Base-by-base conservation (phyloP, 2,329 filamentous ascomycete species). In the Erysiphe pulchra region DNA sequence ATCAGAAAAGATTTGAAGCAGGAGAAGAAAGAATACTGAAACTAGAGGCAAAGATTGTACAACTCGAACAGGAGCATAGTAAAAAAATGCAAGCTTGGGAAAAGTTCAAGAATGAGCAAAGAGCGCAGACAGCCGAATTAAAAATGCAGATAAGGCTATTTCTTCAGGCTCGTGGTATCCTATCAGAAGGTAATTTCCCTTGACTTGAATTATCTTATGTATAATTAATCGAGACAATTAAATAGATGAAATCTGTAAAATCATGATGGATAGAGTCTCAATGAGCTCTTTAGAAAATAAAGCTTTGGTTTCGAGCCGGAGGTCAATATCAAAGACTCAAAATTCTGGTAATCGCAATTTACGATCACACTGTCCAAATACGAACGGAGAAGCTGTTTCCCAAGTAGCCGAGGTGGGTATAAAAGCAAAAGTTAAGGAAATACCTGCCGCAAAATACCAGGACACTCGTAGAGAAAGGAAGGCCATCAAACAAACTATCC, bases 41-140 rank as follows among this genome's bases (percentile, higher is more conserved):
- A 36, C 24, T 50, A 30, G 48, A 54, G 33, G 14, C 38, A 12
- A 46, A 36, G 34, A 1, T 53, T 11, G 16, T 33, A 2, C 48
- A 47, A n/a, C 24, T 52, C 1, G 49, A 50, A 20, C 28, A 17
- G 12, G 45, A 46, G 14, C 12, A 45, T 6, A 40, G 28, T 14
- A 47, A 44, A 11, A 17, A 38, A 6, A 28, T 41, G 8, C 45
- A 46, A 30, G 38, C 14, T 6, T 37, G 34, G 4, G 45, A 49
- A 41, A 45, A 49, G 24, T 46, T 37, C 17, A 42, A 42, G 11
- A 31, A 41, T n/a, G 46, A 50, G 36, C 42, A 49, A 12, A 33
- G 39, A 5, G 42, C 44, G 10, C 31, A 38, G 30, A 33, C 32
- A 20, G 5, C 42, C 18, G 39, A 44, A 11, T 33, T 30, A 18